Base-by-base conservation (phyloP, 306 rosid genomes). In the Ormosia emarginata region DNA sequence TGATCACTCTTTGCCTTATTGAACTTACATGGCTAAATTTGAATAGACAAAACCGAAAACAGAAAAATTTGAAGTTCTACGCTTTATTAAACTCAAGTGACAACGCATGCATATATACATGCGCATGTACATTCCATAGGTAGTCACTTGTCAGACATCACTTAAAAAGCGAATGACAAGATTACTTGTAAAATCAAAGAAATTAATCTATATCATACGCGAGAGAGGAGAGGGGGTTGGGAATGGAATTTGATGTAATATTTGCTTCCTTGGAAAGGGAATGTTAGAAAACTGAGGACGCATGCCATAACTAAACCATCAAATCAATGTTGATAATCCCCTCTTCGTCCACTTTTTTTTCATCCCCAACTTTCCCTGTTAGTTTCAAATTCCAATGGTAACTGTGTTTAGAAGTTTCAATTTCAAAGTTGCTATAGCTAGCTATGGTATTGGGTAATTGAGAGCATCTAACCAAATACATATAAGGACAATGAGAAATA, bases 41-140 rank as follows among this genome's bases (percentile, higher is more conserved):
- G 82, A 30, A 15, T 47, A 68, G 57, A 82, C 73, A 75, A 46
- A 50, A 3, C 30, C 55, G 4, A 61, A 32, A 44, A 36, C 58
- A 18, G 62, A 57, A 64, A n/a, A 3, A 6, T 53, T 74, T 12
- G 5, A 50, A 73, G 1, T 65, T 74, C 11, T 61, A 46, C 62
- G 59, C 59, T 66, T 67, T 82, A 44, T 75, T 75, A 75, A 12
- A 44, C 64, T 41, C 49, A 30, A 53, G 46, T 82, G 83, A 81
- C 78, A 78, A 78, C 80, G 67, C 88, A 81, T 85, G 85, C 88
- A 77, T 65, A 33, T 77, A 80, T 64, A 52, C 77, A 81, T 80
- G 79, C 77, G 57, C 81, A 84, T 46, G 57, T 59, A 67, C 74
- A 75, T 8, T 36, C 81, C 50, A 74, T 67, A 59, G 29, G 6